These are phyloP conservation scores for Pythium rishiriense DNA, from an alignment of 352 stramenopile species.

Conservation along the genomic window DNA sequence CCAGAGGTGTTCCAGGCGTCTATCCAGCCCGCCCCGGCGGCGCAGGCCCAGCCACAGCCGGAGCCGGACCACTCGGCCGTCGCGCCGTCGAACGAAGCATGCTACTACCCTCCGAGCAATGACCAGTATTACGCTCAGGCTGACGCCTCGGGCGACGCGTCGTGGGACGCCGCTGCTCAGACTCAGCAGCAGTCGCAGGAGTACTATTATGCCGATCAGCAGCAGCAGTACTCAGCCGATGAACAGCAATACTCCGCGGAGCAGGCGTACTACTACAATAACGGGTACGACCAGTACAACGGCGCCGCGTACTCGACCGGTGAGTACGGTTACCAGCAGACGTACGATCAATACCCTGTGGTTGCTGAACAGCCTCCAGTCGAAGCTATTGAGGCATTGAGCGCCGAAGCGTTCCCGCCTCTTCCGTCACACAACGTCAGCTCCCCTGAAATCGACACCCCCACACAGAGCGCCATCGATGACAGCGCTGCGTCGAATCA, in stretches of 20 bases:
- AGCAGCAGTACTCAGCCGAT: slow-evolving; percentile 25
- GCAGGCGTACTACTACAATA: slow-evolving; percentile 23
- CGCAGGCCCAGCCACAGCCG: slow-evolving; percentile 17
- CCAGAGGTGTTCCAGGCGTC: slow-evolving; percentile 25
- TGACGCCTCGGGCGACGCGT: background rate
- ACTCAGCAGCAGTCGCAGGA: slow-evolving; percentile 11
- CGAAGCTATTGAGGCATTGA: background rate
- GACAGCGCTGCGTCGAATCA: slow-evolving; percentile 3
- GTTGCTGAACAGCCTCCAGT: background rate
- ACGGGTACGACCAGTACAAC: slow-evolving; percentile 24
- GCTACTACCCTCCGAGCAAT: slow-evolving; percentile 9
- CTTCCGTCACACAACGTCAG: background rate
- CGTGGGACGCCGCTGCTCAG: slow-evolving; percentile 9
- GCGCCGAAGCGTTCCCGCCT: slow-evolving; percentile 16
- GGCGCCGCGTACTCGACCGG: background rate
- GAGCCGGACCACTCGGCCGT: slow-evolving; percentile 17
- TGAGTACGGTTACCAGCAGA: slow-evolving; percentile 20
- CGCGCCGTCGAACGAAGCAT: slow-evolving; percentile 6
- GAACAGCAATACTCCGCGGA: slow-evolving; percentile 18
- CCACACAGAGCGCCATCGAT: background rate
- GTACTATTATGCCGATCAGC: slow-evolving; percentile 22
- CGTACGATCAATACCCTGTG: slow-evolving; percentile 17
- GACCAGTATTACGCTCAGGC: slow-evolving; percentile 9
- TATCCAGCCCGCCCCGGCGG: slow-evolving; percentile 6
- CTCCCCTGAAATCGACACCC: background rate